phyloP scores from a whole-genome alignment of 2,329 filamentous ascomycete species.

The Coleophoma cylindrospora region DNA sequence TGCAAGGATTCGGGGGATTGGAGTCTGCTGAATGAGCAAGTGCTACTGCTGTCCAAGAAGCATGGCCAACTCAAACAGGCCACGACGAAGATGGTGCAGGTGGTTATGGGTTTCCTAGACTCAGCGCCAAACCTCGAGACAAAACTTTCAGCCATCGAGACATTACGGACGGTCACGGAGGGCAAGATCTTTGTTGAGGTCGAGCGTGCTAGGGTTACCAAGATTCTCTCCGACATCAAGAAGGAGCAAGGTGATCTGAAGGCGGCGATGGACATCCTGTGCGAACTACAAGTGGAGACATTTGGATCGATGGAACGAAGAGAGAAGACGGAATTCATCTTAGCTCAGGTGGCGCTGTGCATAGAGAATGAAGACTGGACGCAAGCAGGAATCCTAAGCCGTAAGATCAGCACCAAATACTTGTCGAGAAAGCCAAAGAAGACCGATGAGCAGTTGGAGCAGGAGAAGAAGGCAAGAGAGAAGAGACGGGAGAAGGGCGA shows the following conservation, averaged over 20 bases:
- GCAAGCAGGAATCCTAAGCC: constrained; percentile 86
- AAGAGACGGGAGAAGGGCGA: constrained; percentile 77
- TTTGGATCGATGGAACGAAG: constrained; percentile 96
- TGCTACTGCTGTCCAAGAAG: constrained; percentile 95
- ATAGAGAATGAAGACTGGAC: constrained; percentile 96
- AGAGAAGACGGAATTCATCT: constrained; percentile 98
- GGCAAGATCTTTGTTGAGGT: constrained; percentile 99
- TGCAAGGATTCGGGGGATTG: constrained; percentile 92
- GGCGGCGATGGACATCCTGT: constrained; percentile 86
- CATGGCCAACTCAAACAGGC: constrained; percentile 99
- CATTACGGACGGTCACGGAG: constrained; percentile 91
- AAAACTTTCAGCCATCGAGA: constrained; percentile 92
- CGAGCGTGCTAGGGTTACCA: constrained; percentile 90
- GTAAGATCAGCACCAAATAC: constrained; percentile 96
- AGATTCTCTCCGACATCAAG: constrained; percentile 95
- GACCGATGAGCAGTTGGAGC: constrained; percentile 81
- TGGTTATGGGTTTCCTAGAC: constrained; percentile 87
- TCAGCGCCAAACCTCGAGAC: constrained; percentile 78
- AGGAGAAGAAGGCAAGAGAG: constrained; percentile 83
- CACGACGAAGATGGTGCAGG: constrained; percentile 98
- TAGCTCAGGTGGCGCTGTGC: constrained; percentile 90
- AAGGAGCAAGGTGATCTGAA: constrained; percentile 90
- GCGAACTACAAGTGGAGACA: constrained; percentile 96
- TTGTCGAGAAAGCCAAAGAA: constrained; percentile 88
- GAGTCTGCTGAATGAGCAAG: constrained; percentile 94